A percentile compares a stretch with the other conserved stretches of the same genome.
Conservation (phyloP, 2,329 filamentous ascomycete genomes). For the Ramularia endophylla region DNA sequence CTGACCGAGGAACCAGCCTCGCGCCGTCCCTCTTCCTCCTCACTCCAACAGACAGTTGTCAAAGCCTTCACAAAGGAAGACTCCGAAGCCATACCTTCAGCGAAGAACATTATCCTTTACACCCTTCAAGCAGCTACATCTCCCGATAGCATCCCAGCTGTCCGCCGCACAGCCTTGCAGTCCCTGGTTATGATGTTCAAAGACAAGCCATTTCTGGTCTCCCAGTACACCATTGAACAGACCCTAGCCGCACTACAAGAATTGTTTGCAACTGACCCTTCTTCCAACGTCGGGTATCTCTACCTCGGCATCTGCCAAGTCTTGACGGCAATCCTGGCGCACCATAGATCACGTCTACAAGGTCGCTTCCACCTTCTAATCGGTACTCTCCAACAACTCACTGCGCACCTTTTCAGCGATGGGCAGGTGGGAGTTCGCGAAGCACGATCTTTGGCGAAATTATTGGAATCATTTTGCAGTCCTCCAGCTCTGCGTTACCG, state of each 20-base stretch:
- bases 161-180: conserved; percentile 9
- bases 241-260: conserved; percentile 33
- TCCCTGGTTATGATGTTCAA: conserved; percentile 18
- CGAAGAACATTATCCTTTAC: not conserved
- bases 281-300: conserved; percentile 30
- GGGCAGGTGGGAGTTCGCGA: conserved; percentile 34
- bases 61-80: conserved; percentile 7
- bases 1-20: too few species aligned
- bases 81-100: not conserved
- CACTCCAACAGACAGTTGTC: not conserved
- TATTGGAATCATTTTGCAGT: conserved; percentile 56
- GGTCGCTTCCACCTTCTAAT: conserved; percentile 57
- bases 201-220: conserved; percentile 33
- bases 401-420: conserved; percentile 48
- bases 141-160: not conserved
- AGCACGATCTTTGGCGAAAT: conserved; percentile 46
- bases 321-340: conserved; percentile 47
- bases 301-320: conserved; percentile 51
- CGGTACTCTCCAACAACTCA: conserved; percentile 48
- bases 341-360: conserved; percentile 53
- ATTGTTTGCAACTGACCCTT: conserved; percentile 26
- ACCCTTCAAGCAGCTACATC: not conserved
- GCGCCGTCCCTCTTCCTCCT: conserved; percentile 1
- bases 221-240: conserved; percentile 40
- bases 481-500: conserved; percentile 46